Evolutionary conservation across 768 basidiomycete species (phyloP), one percentile per base, ranked within the genome.

Genomic region (Tephrocybe rancida): DNA sequence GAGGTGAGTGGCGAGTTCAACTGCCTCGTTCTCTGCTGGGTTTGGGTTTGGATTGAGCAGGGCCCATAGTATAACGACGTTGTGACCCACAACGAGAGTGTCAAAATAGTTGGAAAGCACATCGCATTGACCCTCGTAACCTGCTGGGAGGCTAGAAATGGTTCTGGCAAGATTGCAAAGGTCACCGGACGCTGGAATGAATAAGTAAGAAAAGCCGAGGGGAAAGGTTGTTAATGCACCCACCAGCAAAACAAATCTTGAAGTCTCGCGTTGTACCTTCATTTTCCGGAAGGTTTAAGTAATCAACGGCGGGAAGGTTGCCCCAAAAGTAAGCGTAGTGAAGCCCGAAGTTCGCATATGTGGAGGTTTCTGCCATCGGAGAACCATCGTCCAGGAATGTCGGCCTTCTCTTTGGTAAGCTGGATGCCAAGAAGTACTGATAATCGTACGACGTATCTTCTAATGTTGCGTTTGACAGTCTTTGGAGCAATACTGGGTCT

Each of bases 401-500:
- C 21, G 70, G 70, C 5, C 44, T 45, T 13, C 70, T 64, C 3
- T 54, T 48, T 39, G 70, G 58, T 70, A 73, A 22, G 61, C 56
- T 32, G 71, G 71, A 39, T 62, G 55, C 71, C 71, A 72, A 30
- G 45, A 56, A 13, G 53, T 44, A 35, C 62, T 61, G 22, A 68
- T 61, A 42, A 64, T 64, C 30, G 53, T 14, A 24, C 67, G 65
- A 44, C 71, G 71, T 43, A 43, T 62, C 25, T 64, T 54, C 68
- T 67, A 71, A 30, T 72, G 70, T 11, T 59, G 54, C 6, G 42
- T 59, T 52, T 69, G 68, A 48, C 71, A 72, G 34, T 64, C 59
- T 35, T 66, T 64, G 9, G 69, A 70, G 56, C 70, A 73, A 48
- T 71, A 73, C 71, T 73, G 52, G 8, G 5, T 34, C 21, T 47